These are phyloP conservation scores for Amylocystis lapponica DNA, from an alignment of 768 basidiomycete genomes.

Conservation along the genomic window DNA sequence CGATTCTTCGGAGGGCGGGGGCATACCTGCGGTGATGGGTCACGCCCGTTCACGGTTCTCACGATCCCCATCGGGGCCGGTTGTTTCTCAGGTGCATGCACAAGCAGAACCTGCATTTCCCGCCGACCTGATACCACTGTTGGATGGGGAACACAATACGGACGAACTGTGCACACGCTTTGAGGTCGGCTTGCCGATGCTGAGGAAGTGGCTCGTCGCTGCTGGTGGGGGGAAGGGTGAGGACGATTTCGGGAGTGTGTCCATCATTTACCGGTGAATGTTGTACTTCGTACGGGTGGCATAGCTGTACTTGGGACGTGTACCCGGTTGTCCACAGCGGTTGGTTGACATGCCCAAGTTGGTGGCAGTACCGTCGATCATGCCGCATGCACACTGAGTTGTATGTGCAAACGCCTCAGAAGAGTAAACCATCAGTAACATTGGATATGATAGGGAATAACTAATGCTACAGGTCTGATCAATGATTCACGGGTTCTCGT, in stretches of 20 bases:
- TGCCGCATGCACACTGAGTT: too few species aligned
- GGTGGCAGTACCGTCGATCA: too few species aligned
- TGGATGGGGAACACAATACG: slow-evolving; percentile 89
- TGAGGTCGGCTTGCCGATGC: slow-evolving; percentile 75
- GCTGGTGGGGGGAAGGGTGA: slow-evolving; percentile 56
- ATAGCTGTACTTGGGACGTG: background rate
- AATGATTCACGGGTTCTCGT: too few species aligned
- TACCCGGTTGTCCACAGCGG: too few species aligned
- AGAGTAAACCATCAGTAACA: too few species aligned
- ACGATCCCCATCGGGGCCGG: slow-evolving; percentile 54
- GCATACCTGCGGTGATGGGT: slow-evolving; percentile 1
- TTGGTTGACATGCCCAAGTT: too few species aligned
- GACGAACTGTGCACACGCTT: slow-evolving; percentile 86
- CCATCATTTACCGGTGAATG: slow-evolving; percentile 77
- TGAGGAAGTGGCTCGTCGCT: slow-evolving; percentile 65
- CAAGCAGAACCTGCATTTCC: slow-evolving; percentile 38
- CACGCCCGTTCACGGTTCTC: background rate
- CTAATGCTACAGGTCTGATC: background rate
- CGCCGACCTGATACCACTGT: slow-evolving; percentile 46
- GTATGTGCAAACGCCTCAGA: too few species aligned
- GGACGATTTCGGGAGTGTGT: slow-evolving; percentile 64
- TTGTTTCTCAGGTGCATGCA: slow-evolving; percentile 18
- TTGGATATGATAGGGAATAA: background rate
- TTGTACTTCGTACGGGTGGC: too few species aligned
- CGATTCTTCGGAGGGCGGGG: too few species aligned